These are phyloP conservation scores for Diplocarpon rosae DNA, from an alignment of 2,329 filamentous ascomycete genomes.

Conservation along the genomic window DNA sequence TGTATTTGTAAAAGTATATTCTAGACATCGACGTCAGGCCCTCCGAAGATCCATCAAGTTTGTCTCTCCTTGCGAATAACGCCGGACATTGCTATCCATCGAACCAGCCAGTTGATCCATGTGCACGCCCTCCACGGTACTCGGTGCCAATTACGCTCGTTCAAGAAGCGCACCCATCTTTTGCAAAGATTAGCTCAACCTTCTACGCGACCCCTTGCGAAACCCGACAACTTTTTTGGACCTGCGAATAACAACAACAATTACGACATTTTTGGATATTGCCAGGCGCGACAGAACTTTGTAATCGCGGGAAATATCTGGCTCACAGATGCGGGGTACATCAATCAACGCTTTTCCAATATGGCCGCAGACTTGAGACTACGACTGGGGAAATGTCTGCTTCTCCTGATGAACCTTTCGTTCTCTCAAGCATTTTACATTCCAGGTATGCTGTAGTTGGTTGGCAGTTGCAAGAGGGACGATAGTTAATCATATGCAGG, in stretches of 20 bases:
- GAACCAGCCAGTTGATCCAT: not conserved
- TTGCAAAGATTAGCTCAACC: too few relatives aligned
- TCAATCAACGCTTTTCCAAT: slow-evolving; percentile 10
- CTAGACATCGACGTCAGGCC: not conserved
- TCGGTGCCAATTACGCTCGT: slow-evolving; percentile 46
- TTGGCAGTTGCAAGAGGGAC: not conserved
- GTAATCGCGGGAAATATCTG: not conserved
- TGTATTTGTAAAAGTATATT: not conserved
- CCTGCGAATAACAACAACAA: not conserved
- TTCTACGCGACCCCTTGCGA: not conserved
- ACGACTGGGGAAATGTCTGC: slow-evolving; percentile 34
- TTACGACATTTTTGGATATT: not conserved
- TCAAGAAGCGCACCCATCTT: not conserved
- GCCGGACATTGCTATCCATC: not conserved
- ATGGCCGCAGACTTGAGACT: slow-evolving; percentile 20
- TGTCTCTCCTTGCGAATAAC: not conserved
- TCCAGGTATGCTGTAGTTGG: slow-evolving; percentile 48
- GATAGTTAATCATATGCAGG: slow-evolving; percentile 36
- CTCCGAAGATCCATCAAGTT: not conserved
- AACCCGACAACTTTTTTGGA: not conserved
- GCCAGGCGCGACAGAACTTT: not conserved
- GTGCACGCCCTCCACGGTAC: slow-evolving; percentile 29
- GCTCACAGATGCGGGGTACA: slow-evolving; percentile 6
- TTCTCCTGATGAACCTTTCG: slow-evolving; percentile 37
- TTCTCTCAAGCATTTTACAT: slow-evolving; percentile 67